Percentiles rank a stretch among this genome's conserved stretches.
phyloP scores from a whole-genome alignment of 202 grass and related monocot species.

The Setaria viridis region DNA sequence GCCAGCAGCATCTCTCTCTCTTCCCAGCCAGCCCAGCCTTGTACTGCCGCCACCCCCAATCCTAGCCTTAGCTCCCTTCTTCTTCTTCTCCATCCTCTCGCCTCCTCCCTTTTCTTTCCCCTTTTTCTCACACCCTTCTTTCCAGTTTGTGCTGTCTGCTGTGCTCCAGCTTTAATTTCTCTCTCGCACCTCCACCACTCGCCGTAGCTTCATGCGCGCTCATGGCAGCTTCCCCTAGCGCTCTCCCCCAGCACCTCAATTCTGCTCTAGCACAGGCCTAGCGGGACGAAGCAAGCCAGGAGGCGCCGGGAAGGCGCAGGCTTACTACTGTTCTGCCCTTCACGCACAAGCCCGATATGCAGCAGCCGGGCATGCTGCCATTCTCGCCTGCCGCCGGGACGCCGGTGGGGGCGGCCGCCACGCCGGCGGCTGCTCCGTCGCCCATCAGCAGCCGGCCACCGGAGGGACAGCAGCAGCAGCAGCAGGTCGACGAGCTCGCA shows the following conservation, averaged over 20 bases:
- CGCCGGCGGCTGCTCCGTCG: slow-evolving; percentile 55
- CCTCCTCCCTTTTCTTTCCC: slow-evolving; percentile 63
- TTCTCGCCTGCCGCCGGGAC: slow-evolving; percentile 41
- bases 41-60: no score
- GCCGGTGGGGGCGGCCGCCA: background rate
- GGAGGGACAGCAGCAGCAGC: background rate
- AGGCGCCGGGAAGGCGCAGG: background rate
- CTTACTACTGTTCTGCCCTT: background rate
- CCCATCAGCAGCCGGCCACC: slow-evolving; percentile 77
- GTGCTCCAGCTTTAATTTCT: slow-evolving; percentile 33
- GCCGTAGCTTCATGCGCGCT: slow-evolving; percentile 13
- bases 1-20: background rate
- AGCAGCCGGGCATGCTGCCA: slow-evolving; percentile 69
- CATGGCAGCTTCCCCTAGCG: background rate
- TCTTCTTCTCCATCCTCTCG: background rate
- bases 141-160: slow-evolving; percentile 49
- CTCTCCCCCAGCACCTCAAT: slow-evolving; percentile 1
- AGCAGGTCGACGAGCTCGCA: slow-evolving; percentile 43
- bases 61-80: no score
- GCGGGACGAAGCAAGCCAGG: background rate
- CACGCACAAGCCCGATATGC: slow-evolving; percentile 45
- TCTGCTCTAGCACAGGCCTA: background rate
- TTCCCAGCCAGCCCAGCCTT: background rate
- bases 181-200: background rate
- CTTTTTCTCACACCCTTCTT: slow-evolving; percentile 66